These are phyloP conservation scores for Aspergillus conjunctus DNA, from an alignment of 495 filamentous ascomycete species.

Conservation along the genomic window DNA sequence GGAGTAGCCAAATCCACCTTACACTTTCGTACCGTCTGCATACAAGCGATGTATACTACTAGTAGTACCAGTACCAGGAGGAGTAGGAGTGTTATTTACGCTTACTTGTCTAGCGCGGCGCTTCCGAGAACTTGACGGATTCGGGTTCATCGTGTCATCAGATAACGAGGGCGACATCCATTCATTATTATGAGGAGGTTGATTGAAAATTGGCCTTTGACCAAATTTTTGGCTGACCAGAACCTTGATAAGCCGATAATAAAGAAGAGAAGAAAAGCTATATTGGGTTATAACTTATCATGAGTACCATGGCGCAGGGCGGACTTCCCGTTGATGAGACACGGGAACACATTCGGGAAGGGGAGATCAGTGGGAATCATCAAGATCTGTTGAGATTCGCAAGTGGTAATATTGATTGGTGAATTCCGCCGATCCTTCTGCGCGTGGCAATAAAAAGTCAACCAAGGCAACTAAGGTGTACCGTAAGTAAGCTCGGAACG, in stretches of 20 bases:
- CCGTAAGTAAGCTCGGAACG: slow-evolving; percentile 2
- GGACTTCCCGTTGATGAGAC: slow-evolving; percentile 28
- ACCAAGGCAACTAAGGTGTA: neutral
- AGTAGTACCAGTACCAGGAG: too few relatives aligned
- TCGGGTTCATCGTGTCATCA: slow-evolving; percentile 8
- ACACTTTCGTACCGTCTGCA: slow-evolving; percentile 4
- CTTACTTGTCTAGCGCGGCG: neutral
- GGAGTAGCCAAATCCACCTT: neutral
- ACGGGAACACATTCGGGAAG: slow-evolving; percentile 34
- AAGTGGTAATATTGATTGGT: slow-evolving; percentile 20
- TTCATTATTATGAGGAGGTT: neutral
- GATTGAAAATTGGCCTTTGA: too few relatives aligned
- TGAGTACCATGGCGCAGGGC: slow-evolving; percentile 29
- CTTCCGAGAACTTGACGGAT: slow-evolving; percentile 4
- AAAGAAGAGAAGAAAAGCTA: neutral
- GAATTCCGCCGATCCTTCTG: slow-evolving; percentile 18
- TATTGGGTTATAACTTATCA: slow-evolving; percentile 12
- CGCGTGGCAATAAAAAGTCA: slow-evolving; percentile 26
- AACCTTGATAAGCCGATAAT: neutral
- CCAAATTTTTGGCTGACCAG: too few relatives aligned
- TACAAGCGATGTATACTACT: neutral
- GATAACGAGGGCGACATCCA: neutral
- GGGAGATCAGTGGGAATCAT: slow-evolving; percentile 46
- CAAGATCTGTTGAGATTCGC: slow-evolving; percentile 27
- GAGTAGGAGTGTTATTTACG: neutral